A percentile compares a stretch with the other conserved stretches of the same genome.
phyloP scores from a whole-genome alignment of 1,284 basidiomycete genomes.

The Moniliophthora roreri region DNA sequence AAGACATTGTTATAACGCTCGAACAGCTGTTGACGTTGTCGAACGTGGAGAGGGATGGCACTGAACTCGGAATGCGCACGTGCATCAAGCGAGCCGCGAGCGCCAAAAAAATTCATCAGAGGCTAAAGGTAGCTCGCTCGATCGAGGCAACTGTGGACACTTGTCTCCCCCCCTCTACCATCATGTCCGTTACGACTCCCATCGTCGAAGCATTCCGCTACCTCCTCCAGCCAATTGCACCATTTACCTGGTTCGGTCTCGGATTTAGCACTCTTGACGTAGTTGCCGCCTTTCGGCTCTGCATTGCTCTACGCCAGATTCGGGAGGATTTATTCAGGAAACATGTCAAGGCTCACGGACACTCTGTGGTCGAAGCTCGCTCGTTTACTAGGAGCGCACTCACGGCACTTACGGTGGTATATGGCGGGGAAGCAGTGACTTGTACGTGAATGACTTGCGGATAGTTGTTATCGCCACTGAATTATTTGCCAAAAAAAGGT shows the following conservation, averaged over 20 bases:
- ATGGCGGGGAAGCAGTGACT: slow-evolving; percentile 69
- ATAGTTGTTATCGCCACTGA: slow-evolving; percentile 4
- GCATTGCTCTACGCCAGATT: slow-evolving; percentile 64
- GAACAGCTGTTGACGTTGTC: background rate
- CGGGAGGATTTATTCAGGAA: slow-evolving; percentile 48
- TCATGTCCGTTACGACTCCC: slow-evolving; percentile 37
- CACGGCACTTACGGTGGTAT: slow-evolving; percentile 65
- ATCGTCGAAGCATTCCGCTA: slow-evolving; percentile 54
- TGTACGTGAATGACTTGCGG: slow-evolving; percentile 36
- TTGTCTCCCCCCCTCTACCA: background rate
- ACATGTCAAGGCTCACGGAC: slow-evolving; percentile 40
- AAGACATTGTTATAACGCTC: slow-evolving; percentile 15
- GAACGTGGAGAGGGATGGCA: background rate
- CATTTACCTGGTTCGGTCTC: slow-evolving; percentile 67
- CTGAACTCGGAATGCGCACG: background rate
- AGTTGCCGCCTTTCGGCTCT: slow-evolving; percentile 63
- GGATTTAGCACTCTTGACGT: slow-evolving; percentile 62
- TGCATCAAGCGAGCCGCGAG: background rate
- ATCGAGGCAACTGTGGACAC: background rate
- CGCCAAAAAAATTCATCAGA: too few species aligned
- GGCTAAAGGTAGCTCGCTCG: background rate
- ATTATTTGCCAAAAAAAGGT: slow-evolving; percentile 36
- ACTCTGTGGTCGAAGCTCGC: slow-evolving; percentile 38
- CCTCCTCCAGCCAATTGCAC: slow-evolving; percentile 58
- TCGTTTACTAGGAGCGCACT: slow-evolving; percentile 59